Evolutionary conservation across 1,139 yeast species (phyloP), one percentile per base, ranked within the genome.

Genomic region (Magnusiomyces ingens): DNA sequence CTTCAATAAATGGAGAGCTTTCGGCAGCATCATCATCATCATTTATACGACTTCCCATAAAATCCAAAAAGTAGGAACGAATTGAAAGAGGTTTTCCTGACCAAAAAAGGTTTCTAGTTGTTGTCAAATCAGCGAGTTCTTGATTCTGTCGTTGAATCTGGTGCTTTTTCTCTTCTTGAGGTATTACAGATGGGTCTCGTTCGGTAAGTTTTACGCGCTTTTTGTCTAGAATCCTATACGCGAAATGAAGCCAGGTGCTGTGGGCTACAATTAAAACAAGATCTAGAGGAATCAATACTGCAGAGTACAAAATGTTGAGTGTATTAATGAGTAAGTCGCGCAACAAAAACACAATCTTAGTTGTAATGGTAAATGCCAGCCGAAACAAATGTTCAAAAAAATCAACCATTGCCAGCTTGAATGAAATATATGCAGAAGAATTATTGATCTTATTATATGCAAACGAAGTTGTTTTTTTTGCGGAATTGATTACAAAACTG

Each of bases 241-340:
- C 32, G 12, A 36, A 21, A 17, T 46, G 37, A 37, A 46, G 42
- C 21, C 37, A 46, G 2, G 43, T 46, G 18, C 36, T 19, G n/a
- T 63, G 59, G 5, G 53, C 22, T 3, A 53, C 36, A 17, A 56
- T 45, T 10, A 63, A 52, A 12, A 57, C 19, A 18, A 58, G 42
- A 41, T 64, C 67, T 19, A 64, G 36, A 2, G 66, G 66, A 3
- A 57, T 44, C 45, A 64, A 56, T 4, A 60, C 13, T 0, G 55
- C 41, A 13, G 55, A 44, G 45, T 55, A 58, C 4, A 55, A 21
- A 11, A 51, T 36, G 43, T 58, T 58, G 22, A 60, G 26, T 13
- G 26, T 35, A n/a, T 51, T 35, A 2, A 58, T 56, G 1, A 57
- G 19, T 12, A 46, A 42, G 45, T 64, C 67, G 15, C 67, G 51